Evolutionary conservation across 495 filamentous ascomycete genomes (phyloP).

Genomic region (Hypomontagnella submonticulosa): DNA sequence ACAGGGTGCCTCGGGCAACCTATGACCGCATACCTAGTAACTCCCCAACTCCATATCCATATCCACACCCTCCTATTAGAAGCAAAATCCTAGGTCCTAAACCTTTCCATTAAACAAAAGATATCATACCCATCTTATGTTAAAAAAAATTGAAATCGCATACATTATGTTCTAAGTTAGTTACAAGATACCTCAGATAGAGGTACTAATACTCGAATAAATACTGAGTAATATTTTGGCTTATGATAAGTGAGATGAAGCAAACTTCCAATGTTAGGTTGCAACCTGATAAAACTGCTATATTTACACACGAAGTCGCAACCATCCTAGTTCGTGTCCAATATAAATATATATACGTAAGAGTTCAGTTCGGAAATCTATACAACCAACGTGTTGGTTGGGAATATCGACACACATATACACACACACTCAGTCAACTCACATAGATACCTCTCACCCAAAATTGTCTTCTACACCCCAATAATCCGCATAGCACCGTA

Average conservation of each 20-base stretch:
- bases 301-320: no score
- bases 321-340: no score
- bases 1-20: conserved; percentile 11
- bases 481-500: conserved; percentile 87
- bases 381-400: neutral
- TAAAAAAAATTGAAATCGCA: neutral
- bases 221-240: no score
- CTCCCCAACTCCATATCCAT: neutral
- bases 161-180: neutral
- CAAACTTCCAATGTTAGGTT: no score
- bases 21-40: conserved; percentile 18
- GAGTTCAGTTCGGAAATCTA: no score
- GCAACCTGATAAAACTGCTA: no score
- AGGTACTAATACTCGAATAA: no score
- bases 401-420: neutral
- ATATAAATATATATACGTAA: no score
- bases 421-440: neutral
- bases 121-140: conserved; percentile 1
- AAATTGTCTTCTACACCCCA: conserved; percentile 65
- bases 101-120: neutral
- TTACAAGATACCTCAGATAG: no score
- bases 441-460: neutral
- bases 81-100: no score
- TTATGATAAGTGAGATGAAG: no score
- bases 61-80: conserved; percentile 7